phyloP scores from a whole-genome alignment of 257 asterid genomes.

The Salvia rosmarinus region DNA sequence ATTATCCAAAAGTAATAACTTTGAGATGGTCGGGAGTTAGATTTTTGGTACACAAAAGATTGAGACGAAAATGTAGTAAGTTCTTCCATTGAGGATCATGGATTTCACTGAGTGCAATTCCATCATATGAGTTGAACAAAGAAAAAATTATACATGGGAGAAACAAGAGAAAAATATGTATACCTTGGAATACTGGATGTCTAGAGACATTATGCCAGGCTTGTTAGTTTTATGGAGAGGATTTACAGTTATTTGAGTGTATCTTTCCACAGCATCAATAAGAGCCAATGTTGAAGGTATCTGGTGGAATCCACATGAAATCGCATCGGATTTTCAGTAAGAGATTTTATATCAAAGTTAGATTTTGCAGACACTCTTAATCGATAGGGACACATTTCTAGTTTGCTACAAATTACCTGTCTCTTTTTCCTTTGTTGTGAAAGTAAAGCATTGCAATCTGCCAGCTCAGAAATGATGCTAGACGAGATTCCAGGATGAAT shows the following conservation, averaged over 20 bases:
- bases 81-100: too few species aligned
- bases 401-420: conserved; percentile 53
- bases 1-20: neutral
- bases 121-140: neutral
- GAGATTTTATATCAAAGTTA: neutral
- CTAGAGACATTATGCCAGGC: conserved; percentile 87
- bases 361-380: conserved; percentile 2
- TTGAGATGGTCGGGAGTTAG: neutral
- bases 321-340: neutral
- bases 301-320: conserved; percentile 36
- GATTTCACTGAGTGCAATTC: neutral
- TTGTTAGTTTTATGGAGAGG: conserved; percentile 95
- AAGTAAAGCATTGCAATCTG: conserved; percentile 80
- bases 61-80: neutral
- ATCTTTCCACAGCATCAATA: conserved; percentile 76
- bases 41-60: neutral
- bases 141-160: neutral
- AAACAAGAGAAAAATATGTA: neutral
- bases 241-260: conserved; percentile 78
- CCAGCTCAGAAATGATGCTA: conserved; percentile 73
- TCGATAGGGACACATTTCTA: neutral
- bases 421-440: conserved; percentile 95
- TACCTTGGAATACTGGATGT: conserved; percentile 77
- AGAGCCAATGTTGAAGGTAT: conserved; percentile 76
- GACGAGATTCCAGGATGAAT: conserved; percentile 76